A percentile compares a stretch with the other conserved stretches of the same genome.
Evolutionary conservation across 1,284 basidiomycete species (phyloP).

Genomic region (Xerocomus cyaneibrunnescens): DNA sequence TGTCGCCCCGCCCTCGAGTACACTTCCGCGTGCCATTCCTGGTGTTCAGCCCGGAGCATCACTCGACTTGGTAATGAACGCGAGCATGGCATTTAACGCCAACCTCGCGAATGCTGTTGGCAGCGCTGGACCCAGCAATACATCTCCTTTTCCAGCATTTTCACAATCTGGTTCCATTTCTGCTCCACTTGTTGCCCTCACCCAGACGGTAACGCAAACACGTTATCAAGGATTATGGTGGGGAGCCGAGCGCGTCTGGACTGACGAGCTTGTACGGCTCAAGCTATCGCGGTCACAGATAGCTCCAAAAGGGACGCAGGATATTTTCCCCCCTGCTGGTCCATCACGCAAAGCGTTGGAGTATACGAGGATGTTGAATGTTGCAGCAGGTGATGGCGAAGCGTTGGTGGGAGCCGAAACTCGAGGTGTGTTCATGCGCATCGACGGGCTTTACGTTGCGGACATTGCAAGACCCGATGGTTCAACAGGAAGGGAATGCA

Average conservation of each 20-base stretch:
- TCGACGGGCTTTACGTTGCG: constrained; percentile 61
- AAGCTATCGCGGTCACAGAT: constrained; percentile 64
- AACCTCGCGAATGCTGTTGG: constrained; percentile 17
- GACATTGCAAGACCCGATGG: constrained; percentile 40
- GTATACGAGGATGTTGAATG: constrained; percentile 27
- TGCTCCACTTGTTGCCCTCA: constrained; percentile 26
- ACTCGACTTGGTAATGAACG: constrained; percentile 37
- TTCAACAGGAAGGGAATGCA: constrained; percentile 51
- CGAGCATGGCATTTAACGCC: constrained; percentile 38
- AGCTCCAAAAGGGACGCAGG: constrained; percentile 57
- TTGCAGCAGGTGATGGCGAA: constrained; percentile 23
- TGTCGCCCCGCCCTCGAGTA: constrained; percentile 17
- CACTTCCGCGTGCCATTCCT: constrained; percentile 6
- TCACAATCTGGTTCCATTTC: constrained; percentile 7
- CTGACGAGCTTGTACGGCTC: constrained; percentile 79
- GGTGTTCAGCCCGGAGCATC: constrained; percentile 16
- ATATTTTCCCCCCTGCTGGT: constrained; percentile 59
- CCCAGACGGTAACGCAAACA: constrained; percentile 44
- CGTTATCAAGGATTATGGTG: constrained; percentile 84
- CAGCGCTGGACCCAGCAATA: constrained; percentile 12
- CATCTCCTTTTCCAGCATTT: not conserved
- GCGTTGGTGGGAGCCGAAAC: constrained; percentile 52
- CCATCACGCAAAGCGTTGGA: constrained; percentile 46
- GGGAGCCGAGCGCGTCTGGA: constrained; percentile 88
- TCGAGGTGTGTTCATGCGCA: constrained; percentile 65